Percentiles rank a stretch among this genome's conserved stretches.
Evolutionary conservation across 2,329 filamentous ascomycete genomes (phyloP).

Genomic region (Colletotrichum acutatum): DNA sequence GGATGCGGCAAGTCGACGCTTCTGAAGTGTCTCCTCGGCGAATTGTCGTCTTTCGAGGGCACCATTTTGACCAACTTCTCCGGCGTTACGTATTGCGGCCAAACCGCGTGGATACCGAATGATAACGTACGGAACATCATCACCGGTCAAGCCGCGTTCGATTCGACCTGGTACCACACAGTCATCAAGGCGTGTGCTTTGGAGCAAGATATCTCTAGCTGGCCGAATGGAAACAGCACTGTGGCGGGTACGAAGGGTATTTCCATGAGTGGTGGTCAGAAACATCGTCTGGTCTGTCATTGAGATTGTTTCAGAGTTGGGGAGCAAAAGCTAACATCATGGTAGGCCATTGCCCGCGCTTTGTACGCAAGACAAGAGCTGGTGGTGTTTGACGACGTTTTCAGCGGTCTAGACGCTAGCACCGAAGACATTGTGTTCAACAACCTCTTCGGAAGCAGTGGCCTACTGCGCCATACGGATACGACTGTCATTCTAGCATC

Average conservation of each 20-base stretch:
- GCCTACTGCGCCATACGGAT: conserved; percentile 38
- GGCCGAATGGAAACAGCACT: conserved; percentile 47
- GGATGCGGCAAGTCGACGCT: conserved; percentile 50
- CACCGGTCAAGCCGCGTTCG: conserved; percentile 40
- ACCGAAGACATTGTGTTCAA: conserved; percentile 41
- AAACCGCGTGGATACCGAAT: conserved; percentile 43
- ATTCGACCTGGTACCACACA: conserved; percentile 44
- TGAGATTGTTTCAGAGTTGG: too few relatives aligned
- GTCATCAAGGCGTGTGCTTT: conserved; percentile 49
- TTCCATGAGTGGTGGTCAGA: conserved; percentile 51
- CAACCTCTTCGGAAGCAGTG: conserved; percentile 39
- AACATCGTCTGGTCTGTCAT: conserved; percentile 41
- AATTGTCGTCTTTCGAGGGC: conserved; percentile 37
- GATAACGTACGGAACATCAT: conserved; percentile 47
- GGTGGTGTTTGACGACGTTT: conserved; percentile 45
- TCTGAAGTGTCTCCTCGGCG: conserved; percentile 45
- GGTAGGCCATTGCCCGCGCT: conserved; percentile 42
- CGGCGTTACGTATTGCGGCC: conserved; percentile 41
- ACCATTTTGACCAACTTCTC: conserved; percentile 34
- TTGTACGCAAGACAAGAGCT: conserved; percentile 41
- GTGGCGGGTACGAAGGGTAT: conserved; percentile 49
- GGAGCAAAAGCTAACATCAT: not conserved
- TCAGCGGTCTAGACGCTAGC: conserved; percentile 45
- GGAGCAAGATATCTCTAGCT: conserved; percentile 41
- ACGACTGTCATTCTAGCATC: conserved; percentile 36